Percentiles rank a stretch among this genome's conserved stretches.
Conservation (phyloP, 495 filamentous ascomycete genomes). For the Podospora tetraspora region DNA sequence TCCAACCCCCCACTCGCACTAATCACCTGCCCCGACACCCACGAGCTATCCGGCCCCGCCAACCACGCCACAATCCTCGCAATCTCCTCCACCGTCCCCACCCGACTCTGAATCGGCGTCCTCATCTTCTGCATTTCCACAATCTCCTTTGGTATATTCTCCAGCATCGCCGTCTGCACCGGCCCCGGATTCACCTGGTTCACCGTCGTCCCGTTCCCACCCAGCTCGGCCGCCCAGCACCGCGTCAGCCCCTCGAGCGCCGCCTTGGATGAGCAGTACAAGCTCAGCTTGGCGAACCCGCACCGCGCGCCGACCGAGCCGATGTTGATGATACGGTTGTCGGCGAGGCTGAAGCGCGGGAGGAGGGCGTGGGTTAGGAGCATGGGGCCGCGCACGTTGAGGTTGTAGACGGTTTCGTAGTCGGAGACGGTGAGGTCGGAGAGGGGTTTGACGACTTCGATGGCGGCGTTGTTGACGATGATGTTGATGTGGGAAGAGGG, state of each 20-base stretch:
- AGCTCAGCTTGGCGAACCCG: constrained; percentile 33
- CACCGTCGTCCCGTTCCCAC: constrained; percentile 53
- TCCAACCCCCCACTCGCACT: constrained; percentile 50
- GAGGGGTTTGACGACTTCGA: constrained; percentile 46
- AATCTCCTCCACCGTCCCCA: constrained; percentile 58
- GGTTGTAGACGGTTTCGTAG: constrained; percentile 48
- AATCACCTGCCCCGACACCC: constrained; percentile 59
- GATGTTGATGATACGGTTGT: constrained; percentile 51
- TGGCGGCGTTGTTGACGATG: constrained; percentile 55
- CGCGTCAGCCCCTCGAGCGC: constrained; percentile 65
- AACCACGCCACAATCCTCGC: constrained; percentile 52
- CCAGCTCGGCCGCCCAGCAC: constrained; percentile 58
- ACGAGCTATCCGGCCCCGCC: constrained; percentile 42
- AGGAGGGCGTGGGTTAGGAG: constrained; percentile 55
- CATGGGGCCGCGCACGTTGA: constrained; percentile 62
- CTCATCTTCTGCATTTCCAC: constrained; percentile 50
- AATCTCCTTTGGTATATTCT: constrained; percentile 47
- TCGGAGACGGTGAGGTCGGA: constrained; percentile 50
- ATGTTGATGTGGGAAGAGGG: constrained; percentile 37
- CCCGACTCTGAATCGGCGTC: constrained; percentile 44
- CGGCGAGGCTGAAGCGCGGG: constrained; percentile 39
- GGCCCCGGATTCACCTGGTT: constrained; percentile 61
- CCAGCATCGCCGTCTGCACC: constrained; percentile 57
- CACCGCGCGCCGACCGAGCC: constrained; percentile 42
- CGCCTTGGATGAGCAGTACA: constrained; percentile 59